Evolutionary conservation across 2,329 filamentous ascomycete species (phyloP), one percentile per base, ranked within the genome.

Genomic region (Hypoxylon sp.): DNA sequence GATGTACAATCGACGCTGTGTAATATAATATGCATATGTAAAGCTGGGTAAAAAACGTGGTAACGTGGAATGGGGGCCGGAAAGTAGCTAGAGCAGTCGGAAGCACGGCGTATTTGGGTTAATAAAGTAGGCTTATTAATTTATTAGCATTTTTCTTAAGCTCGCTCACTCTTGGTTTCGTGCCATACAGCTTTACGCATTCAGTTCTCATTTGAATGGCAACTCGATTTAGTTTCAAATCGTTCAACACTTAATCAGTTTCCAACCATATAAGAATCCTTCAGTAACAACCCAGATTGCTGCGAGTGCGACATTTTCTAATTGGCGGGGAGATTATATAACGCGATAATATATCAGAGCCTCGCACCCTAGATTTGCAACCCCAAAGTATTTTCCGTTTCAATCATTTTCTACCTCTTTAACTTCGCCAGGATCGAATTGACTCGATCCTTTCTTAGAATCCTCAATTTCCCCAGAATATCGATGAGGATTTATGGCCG

Each of bases 321-420:
- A 39, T 42, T 29, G 37, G 22, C 5, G 11, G 14, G n/a, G 11
- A 29, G 44, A 39, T 39, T 3, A 50, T 37, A 31, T 50, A 37
- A 59, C 33, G 47, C 47, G 11, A 51, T 22, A 33, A 44, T 59
- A 14, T 47, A 2, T 8, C 6, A 31, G 6, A 31, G 33, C 55
- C 29, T 46, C 17, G 29, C 44, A 59, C 35, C 37, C 48, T 13
- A 14, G 5, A 35, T 22, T 9, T 29, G 10, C 22, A 51, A 39
- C 47, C 44, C 44, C 58, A 61, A 37, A 44, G 44, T 17, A n/a
- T 17, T 29, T 47, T 19, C 26, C 10, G 10, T 29, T 55, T 53
- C 11, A 26, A 39, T 26, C 19, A 5, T n/a, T 24, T 53, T 53
- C n/a, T 26, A 33, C 33, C 11, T 26, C 9, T 52, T 3, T 19